A percentile compares a stretch with the other conserved stretches of the same genome.
Evolutionary conservation across 345 rosid species (phyloP).

Genomic region (Kernera saxatilis): DNA sequence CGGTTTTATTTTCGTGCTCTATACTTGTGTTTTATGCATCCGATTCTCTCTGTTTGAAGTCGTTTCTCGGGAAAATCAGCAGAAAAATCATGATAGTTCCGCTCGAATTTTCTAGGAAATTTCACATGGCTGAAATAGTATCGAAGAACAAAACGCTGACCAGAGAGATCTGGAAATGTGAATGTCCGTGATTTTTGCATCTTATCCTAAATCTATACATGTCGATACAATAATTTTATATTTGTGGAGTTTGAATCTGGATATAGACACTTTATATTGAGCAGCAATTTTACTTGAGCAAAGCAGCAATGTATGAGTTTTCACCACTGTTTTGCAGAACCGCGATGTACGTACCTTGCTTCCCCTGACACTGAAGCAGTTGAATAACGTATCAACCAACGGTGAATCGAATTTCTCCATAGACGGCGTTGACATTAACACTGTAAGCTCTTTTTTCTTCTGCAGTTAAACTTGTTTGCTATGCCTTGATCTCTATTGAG

Average conservation of each 20-base stretch:
- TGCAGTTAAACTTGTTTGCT: neutral
- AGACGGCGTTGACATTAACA: constrained; percentile 59
- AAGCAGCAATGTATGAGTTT: neutral
- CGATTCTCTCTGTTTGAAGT: neutral
- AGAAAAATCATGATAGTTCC: neutral
- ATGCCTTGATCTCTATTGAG: neutral
- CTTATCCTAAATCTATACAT: neutral
- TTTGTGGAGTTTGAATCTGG: neutral
- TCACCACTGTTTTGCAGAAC: constrained; percentile 36
- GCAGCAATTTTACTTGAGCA: constrained; percentile 3
- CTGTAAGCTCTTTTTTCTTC: constrained; percentile 32
- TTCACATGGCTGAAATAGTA: neutral
- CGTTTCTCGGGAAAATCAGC: constrained; percentile 13
- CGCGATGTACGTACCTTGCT: constrained; percentile 52
- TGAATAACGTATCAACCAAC: constrained; percentile 38
- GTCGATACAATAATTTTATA: neutral
- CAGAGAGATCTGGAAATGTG: neutral
- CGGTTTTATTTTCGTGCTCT: neutral
- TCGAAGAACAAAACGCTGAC: neutral
- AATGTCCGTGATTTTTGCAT: neutral
- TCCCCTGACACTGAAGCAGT: constrained; percentile 67
- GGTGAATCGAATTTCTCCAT: constrained; percentile 48
- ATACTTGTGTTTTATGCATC: neutral
- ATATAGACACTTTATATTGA: neutral
- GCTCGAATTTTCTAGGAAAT: neutral